Conservation (phyloP, 2,329 filamentous ascomycete genomes). For the Cylindrodendrum hubeiense region DNA sequence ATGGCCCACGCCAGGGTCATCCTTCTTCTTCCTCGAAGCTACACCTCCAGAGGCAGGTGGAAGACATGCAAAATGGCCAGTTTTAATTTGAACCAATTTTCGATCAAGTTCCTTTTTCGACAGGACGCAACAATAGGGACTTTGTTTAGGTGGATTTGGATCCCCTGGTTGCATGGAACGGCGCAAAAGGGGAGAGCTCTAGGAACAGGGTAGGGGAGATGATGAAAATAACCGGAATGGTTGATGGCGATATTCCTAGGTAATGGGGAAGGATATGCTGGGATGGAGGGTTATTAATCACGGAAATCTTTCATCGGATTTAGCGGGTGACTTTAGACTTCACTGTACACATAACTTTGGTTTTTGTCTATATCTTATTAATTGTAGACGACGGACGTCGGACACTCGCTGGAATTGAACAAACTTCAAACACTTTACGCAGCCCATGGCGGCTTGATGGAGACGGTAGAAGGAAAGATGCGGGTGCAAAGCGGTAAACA, state of each 20-base stretch:
- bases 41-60: slow-evolving; percentile 20
- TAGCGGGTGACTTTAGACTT: slow-evolving; percentile 26
- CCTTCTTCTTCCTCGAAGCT: slow-evolving; percentile 2
- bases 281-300: slow-evolving; percentile 17
- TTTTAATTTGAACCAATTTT: slow-evolving; percentile 31
- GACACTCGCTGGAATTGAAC: slow-evolving; percentile 40
- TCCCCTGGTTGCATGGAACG: slow-evolving; percentile 45
- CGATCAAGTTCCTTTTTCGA: slow-evolving; percentile 26
- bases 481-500: background rate
- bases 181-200: slow-evolving; percentile 43
- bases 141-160: slow-evolving; percentile 32
- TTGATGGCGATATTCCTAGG: slow-evolving; percentile 5
- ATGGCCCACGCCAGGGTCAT: background rate
- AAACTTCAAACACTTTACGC: background rate
- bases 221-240: slow-evolving; percentile 39
- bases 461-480: background rate
- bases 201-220: slow-evolving; percentile 31
- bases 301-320: slow-evolving; percentile 26
- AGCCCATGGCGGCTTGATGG: background rate
- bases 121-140: slow-evolving; percentile 37
- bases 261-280: slow-evolving; percentile 6
- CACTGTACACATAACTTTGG: slow-evolving; percentile 27
- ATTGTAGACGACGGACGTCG: slow-evolving; percentile 39
- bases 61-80: slow-evolving; percentile 11
- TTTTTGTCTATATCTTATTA: slow-evolving; percentile 42